Evolutionary conservation across 2,329 filamentous ascomycete genomes (phyloP), one percentile per base, ranked within the genome.

Genomic region (Botryotinia narcissicola): DNA sequence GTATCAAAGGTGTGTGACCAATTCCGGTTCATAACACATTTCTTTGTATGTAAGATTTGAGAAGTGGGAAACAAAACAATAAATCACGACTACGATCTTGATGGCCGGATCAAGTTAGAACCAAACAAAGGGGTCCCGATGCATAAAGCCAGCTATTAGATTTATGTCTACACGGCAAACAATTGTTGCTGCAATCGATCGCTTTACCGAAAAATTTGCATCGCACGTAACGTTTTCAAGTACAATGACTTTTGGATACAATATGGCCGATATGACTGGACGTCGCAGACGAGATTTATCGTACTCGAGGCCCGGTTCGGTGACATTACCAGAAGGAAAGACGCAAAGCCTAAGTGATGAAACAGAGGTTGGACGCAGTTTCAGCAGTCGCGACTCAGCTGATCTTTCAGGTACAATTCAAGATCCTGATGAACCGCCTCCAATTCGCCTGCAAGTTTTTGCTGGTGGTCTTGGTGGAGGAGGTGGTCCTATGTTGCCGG

Each of bases 351-450:
- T 8, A 37, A 54, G 32, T 54, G 64, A 16, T 3, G 37, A n/a
- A 37, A 12, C 46, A 7, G 12, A 16, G 6, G 25, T 29, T 3
- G 25, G 35, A 29, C 3, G 20, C 32, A 42, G 18, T 42, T 16
- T 37, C n/a, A 57, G n/a, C 51, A 29, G 51, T 25, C 16, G 1
- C 9, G 32, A 40, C 8, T 2, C 20, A 14, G 25, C 4, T n/a
- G 66, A 69, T 25, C 66, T 69, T 40, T 69, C 66, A 8, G 6
- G 3, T 4, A 69, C 66, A 25, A 57, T 69, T 8, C 66, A 69
- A 25, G 35, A 42, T 32, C 35, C 48, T 4, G 51, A 44, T 69
- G 35, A 22, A 22, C 46, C 0, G 9, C 16, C 64, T 40, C 32
- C 22, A 40, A 22, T 14, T 32, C 25, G 7, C 29, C 22, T 8